Percentiles rank a stretch among this genome's conserved stretches.
Conservation (phyloP, 192 early-diverging fungal genomes). For the Coemansia umbellata region DNA sequence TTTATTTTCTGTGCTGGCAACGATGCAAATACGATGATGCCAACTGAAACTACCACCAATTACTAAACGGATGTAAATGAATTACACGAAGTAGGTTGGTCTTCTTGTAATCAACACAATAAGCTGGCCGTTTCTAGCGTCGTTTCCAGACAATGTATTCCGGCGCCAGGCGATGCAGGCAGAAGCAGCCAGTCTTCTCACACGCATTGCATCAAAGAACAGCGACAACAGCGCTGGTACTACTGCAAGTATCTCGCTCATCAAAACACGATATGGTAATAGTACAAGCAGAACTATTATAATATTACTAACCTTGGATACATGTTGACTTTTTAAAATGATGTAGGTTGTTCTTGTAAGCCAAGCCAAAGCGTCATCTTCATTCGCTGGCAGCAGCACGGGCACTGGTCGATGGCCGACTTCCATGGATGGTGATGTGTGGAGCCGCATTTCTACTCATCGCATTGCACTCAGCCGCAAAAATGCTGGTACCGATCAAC, state of each 20-base stretch:
- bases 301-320: too few relatives aligned
- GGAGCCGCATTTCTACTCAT: slow-evolving; percentile 15
- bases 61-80: too few relatives aligned
- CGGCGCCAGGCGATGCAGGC: slow-evolving; percentile 25
- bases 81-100: slow-evolving; percentile 4
- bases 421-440: slow-evolving; percentile 28
- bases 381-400: background rate
- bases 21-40: too few relatives aligned
- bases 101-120: slow-evolving; percentile 25
- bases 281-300: background rate
- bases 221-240: too few relatives aligned
- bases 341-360: slow-evolving; percentile 29
- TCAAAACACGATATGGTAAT: background rate
- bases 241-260: slow-evolving; percentile 4
- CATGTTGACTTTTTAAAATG: background rate
- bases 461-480: background rate
- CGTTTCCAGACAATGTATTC: slow-evolving; percentile 18
- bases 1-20: too few relatives aligned
- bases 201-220: slow-evolving; percentile 19
- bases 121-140: slow-evolving; percentile 40
- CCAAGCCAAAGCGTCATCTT: slow-evolving; percentile 14
- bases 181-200: slow-evolving; percentile 12
- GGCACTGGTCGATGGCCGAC: background rate
- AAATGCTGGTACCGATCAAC: background rate
- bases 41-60: too few relatives aligned